These are phyloP conservation scores for Trametes hirsuta DNA, from an alignment of 1,284 basidiomycete genomes.

Conservation along the genomic window DNA sequence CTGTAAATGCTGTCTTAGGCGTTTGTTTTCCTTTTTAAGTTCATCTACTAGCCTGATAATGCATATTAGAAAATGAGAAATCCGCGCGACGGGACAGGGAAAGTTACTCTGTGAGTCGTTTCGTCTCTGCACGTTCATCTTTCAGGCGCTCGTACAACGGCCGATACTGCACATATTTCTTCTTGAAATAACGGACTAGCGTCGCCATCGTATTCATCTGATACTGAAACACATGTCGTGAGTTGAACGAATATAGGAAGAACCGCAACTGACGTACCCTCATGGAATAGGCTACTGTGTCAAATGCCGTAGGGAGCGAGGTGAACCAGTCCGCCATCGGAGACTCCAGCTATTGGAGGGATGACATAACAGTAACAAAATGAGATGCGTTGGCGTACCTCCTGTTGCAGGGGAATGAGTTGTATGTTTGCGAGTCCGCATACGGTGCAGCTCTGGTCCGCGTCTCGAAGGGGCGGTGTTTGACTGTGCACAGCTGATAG, in stretches of 20 bases:
- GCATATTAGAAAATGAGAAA: slow-evolving; percentile 3
- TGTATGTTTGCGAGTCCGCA: slow-evolving; percentile 69
- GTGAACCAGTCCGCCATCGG: slow-evolving; percentile 83
- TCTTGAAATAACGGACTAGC: slow-evolving; percentile 63
- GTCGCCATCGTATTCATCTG: slow-evolving; percentile 76
- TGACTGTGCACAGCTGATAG: not conserved
- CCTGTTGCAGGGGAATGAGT: slow-evolving; percentile 68
- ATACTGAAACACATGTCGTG: slow-evolving; percentile 48
- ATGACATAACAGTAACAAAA: not conserved
- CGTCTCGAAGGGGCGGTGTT: slow-evolving; percentile 42
- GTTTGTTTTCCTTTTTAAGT: slow-evolving; percentile 53
- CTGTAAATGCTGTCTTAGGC: slow-evolving; percentile 44
- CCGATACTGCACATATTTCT: slow-evolving; percentile 56
- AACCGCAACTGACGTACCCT: slow-evolving; percentile 50
- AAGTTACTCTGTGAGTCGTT: slow-evolving; percentile 55
- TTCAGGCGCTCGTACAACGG: slow-evolving; percentile 50
- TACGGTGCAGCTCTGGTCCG: slow-evolving; percentile 69
- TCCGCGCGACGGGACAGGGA: not conserved
- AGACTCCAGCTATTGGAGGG: slow-evolving; percentile 59
- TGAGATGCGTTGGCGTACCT: slow-evolving; percentile 48
- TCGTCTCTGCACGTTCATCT: slow-evolving; percentile 44
- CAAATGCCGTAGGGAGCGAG: slow-evolving; percentile 60
- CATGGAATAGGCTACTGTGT: slow-evolving; percentile 62
- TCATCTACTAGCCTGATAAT: slow-evolving; percentile 39
- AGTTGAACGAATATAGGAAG: not conserved